These are phyloP conservation scores for Ophiocordyceps camponoti-saundersi DNA, from an alignment of 2,329 filamentous ascomycete species.

Conservation along the genomic window DNA sequence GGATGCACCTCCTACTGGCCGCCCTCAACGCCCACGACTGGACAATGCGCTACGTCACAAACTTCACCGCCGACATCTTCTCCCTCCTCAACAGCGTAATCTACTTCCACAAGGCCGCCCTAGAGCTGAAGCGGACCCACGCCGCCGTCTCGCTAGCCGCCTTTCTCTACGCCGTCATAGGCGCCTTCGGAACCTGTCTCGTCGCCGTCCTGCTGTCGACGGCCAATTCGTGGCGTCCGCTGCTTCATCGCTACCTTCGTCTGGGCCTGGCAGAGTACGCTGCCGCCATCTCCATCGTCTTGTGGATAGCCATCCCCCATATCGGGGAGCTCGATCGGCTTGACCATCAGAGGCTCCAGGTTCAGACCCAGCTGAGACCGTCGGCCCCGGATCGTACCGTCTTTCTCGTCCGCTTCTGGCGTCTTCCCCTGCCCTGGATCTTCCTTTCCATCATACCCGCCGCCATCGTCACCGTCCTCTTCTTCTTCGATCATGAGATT, in stretches of 20 bases:
- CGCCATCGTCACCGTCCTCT: slow-evolving; percentile 47
- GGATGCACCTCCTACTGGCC: slow-evolving; percentile 47
- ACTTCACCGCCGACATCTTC: slow-evolving; percentile 50
- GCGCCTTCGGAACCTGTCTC: slow-evolving; percentile 44
- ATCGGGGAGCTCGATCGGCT: slow-evolving; percentile 39
- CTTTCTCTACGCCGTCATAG: slow-evolving; percentile 48
- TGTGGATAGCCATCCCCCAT: slow-evolving; percentile 47
- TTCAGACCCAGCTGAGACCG: slow-evolving; percentile 38
- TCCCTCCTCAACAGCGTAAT: slow-evolving; percentile 50
- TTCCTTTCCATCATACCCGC: slow-evolving; percentile 45
- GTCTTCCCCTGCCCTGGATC: slow-evolving; percentile 39
- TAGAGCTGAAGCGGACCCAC: slow-evolving; percentile 45
- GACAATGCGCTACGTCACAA: slow-evolving; percentile 55
- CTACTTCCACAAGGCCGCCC: slow-evolving; percentile 50
- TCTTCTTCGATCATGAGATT: slow-evolving; percentile 55
- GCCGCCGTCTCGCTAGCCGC: slow-evolving; percentile 38
- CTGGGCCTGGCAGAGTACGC: slow-evolving; percentile 47
- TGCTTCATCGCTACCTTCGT: slow-evolving; percentile 44
- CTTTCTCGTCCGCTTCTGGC: slow-evolving; percentile 50
- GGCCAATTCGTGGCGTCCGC: slow-evolving; percentile 41
- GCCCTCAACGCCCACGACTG: slow-evolving; percentile 53
- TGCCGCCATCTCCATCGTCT: slow-evolving; percentile 46
- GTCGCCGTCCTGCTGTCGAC: slow-evolving; percentile 44
- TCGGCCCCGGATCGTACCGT: slow-evolving; percentile 32
- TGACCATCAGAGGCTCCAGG: slow-evolving; percentile 39